These are phyloP conservation scores for Aurinia saxatilis DNA, from an alignment of 345 rosid species.

Conservation along the genomic window DNA sequence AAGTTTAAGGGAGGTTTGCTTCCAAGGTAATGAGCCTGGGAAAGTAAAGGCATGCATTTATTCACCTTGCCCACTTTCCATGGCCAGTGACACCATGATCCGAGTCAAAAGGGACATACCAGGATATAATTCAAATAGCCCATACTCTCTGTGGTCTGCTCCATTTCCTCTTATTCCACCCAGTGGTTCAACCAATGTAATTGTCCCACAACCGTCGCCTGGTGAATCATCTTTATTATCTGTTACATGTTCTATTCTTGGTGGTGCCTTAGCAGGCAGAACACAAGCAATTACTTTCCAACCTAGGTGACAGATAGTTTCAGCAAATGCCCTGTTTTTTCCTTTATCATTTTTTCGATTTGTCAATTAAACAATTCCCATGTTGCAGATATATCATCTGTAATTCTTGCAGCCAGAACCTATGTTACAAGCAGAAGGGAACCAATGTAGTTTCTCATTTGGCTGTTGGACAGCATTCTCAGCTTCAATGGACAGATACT, in stretches of 20 bases:
- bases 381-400: slow-evolving; percentile 72
- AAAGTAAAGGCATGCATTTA: slow-evolving; percentile 69
- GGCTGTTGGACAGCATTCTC: slow-evolving; percentile 68
- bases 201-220: slow-evolving; percentile 58
- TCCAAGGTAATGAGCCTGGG: slow-evolving; percentile 33
- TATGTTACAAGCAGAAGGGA: slow-evolving; percentile 85
- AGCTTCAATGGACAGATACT: slow-evolving; percentile 81
- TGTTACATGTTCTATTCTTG: slow-evolving; percentile 54
- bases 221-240: slow-evolving; percentile 73
- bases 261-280: slow-evolving; percentile 66
- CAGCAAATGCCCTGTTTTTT: not conserved
- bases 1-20: slow-evolving; percentile 34
- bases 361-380: not conserved
- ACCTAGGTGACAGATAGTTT: slow-evolving; percentile 47
- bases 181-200: slow-evolving; percentile 72
- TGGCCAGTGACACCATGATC: slow-evolving; percentile 47
- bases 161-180: slow-evolving; percentile 77
- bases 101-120: slow-evolving; percentile 43
- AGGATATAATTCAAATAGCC: slow-evolving; percentile 33
- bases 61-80: slow-evolving; percentile 52
- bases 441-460: slow-evolving; percentile 53
- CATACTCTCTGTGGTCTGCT: slow-evolving; percentile 54
- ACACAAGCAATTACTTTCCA: slow-evolving; percentile 81
- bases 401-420: slow-evolving; percentile 76
- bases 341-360: slow-evolving; percentile 7